Evolutionary conservation across 2,329 filamentous ascomycete genomes (phyloP).

Genomic region (Phaeophleospora eucalypticola): DNA sequence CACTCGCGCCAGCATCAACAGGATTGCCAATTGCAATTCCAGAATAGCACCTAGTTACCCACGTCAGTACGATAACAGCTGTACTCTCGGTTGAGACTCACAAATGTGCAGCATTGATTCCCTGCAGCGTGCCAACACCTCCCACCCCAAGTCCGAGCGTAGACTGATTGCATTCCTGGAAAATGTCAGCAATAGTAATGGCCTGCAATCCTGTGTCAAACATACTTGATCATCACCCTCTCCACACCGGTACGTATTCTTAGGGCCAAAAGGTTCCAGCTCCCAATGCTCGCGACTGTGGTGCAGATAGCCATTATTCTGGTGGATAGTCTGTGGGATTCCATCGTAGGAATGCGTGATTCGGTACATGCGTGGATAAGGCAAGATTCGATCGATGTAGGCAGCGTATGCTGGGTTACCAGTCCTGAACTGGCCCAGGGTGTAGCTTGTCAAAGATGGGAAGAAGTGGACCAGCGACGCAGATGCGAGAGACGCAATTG

Average conservation of each 20-base stretch:
- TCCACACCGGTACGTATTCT: conserved; percentile 8
- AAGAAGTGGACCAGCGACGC: conserved; percentile 6
- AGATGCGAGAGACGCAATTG: conserved; percentile 7
- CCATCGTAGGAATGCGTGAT: conserved; percentile 11
- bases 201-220: no score
- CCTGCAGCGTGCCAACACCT: conserved; percentile 4
- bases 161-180: conserved; percentile 12
- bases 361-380: conserved; percentile 8
- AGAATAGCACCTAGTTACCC: neutral
- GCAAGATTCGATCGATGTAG: conserved; percentile 6
- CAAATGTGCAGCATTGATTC: conserved; percentile 12
- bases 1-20: conserved; percentile 5
- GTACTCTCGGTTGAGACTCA: conserved; percentile 2
- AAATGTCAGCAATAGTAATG: no score
- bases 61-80: neutral
- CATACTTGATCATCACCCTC: conserved; percentile 8
- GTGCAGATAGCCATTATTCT: conserved; percentile 1
- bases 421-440: conserved; percentile 9
- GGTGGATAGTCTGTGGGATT: conserved; percentile 5
- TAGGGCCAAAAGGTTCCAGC: conserved; percentile 5
- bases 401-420: conserved; percentile 8
- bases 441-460: conserved; percentile 5
- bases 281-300: conserved; percentile 9
- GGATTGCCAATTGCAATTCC: conserved; percentile 5
- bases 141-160: conserved; percentile 8